A percentile compares a stretch with the other conserved stretches of the same genome.
phyloP scores from a whole-genome alignment of 2,329 filamentous ascomycete species.

The Sporothrix pseudoabietina region DNA sequence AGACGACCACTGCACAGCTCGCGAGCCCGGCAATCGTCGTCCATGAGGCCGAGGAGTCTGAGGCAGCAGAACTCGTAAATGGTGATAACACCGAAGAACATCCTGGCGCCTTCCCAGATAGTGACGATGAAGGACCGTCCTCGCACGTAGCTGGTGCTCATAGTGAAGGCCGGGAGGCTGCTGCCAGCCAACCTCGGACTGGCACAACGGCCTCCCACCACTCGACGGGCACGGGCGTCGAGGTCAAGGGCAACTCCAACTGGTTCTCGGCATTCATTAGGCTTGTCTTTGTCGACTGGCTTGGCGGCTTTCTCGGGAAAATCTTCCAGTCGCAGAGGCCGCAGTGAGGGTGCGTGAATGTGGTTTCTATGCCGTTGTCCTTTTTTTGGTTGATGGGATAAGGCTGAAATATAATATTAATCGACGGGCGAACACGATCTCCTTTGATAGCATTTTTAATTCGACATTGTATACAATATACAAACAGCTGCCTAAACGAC shows the following conservation, averaged over 20 bases:
- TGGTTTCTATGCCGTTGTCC: not conserved
- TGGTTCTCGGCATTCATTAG: conserved; percentile 45
- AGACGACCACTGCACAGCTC: not conserved
- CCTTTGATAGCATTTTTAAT: not conserved
- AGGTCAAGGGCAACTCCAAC: conserved; percentile 35
- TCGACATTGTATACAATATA: not conserved
- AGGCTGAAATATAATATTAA: not conserved
- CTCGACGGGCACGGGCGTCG: conserved; percentile 32
- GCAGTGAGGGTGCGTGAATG: not conserved
- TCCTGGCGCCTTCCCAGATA: not conserved
- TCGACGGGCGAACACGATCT: conserved; percentile 6
- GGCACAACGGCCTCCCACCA: conserved; percentile 36
- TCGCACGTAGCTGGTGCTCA: not conserved
- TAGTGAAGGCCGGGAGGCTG: not conserved
- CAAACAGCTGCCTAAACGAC: not conserved
- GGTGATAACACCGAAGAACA: not conserved
- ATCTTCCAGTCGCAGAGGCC: conserved; percentile 39
- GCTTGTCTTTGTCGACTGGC: conserved; percentile 46
- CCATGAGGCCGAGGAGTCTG: not conserved
- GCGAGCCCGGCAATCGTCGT: conserved; percentile 7
- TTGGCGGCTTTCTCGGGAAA: conserved; percentile 43
- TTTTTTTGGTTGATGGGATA: not conserved
- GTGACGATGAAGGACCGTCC: not conserved
- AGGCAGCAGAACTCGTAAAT: not conserved
- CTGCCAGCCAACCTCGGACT: conserved; percentile 14